Evolutionary conservation across 2,329 filamentous ascomycete genomes (phyloP), one percentile per base, ranked within the genome.

Genomic region (Beauveria medogensis): DNA sequence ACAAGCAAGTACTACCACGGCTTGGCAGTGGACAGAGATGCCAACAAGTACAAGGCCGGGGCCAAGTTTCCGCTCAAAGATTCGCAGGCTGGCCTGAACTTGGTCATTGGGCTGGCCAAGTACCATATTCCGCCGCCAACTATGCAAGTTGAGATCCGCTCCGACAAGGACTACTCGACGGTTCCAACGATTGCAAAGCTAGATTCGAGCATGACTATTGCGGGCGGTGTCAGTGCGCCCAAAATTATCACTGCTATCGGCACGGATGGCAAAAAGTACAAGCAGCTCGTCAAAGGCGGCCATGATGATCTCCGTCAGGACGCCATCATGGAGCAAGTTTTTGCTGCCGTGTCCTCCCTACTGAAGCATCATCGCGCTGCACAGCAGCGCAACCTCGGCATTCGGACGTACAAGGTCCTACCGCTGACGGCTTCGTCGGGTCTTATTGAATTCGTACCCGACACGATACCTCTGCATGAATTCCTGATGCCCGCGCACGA

Each of bases 301-400:
- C 93, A 93, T 69, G 94, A 99, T 72, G 93, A 99, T 71, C 82
- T 99, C 14, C 89, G 95, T 9, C 94, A 99, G 76, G 94, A 99
- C 69, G 91, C 93, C 50, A 99, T 86, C 78, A 99, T 99, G 95
- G 95, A 99, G 74, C 94, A 99, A 74, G 94, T 99, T 1, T 99
- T 99, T 72, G 91, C 92, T 62, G 92, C 96, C 74, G 94, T 97
- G 24, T 97, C 92, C 62, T 90, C 90, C 56, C 83, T 99, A 24
- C 79, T 99, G 28, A 90, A 90, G 71, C 87, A 90, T 54, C 92
- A 97, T 72, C 87, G 91, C 60, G 83, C 87, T 14, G 97, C 94
- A 2, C 88, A 92, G 44, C 92, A 96, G 70, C 88, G 94, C 6
- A 90, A 90, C 65, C 80, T 99, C 12, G 90, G 89, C 9, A 95